phyloP scores from a whole-genome alignment of 2,329 filamentous ascomycete genomes.

The Rhytidhysteron rufulum region DNA sequence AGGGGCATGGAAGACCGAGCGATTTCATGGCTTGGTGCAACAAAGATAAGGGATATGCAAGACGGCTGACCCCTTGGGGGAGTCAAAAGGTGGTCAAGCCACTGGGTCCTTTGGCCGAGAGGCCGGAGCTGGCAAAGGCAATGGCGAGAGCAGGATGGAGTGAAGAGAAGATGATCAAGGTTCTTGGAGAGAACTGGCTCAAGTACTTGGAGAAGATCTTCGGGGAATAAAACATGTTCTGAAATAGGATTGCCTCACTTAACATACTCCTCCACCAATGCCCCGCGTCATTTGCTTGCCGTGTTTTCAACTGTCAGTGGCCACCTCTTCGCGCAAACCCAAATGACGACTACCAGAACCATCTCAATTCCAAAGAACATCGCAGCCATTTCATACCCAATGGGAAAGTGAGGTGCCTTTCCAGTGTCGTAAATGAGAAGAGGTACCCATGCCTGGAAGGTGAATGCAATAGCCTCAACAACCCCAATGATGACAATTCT shows the following conservation, averaged over 20 bases:
- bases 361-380: conserved; percentile 23
- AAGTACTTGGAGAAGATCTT: conserved; percentile 36
- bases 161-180: conserved; percentile 37
- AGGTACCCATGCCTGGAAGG: conserved; percentile 15
- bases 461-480: conserved; percentile 13
- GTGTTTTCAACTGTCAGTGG: conserved; percentile 1
- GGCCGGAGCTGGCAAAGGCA: conserved; percentile 31
- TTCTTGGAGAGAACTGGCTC: conserved; percentile 40
- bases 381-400: conserved; percentile 22
- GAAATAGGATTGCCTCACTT: no score
- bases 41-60: conserved; percentile 39
- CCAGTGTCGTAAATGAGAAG: conserved; percentile 12
- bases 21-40: conserved; percentile 42
- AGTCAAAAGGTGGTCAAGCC: conserved; percentile 41
- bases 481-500: conserved; percentile 12
- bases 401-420: conserved; percentile 14
- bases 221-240: conserved; percentile 8
- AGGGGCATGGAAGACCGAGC: conserved; percentile 37
- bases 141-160: conserved; percentile 39
- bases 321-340: conserved; percentile 1
- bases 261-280: no score
- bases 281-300: no score
- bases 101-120: conserved; percentile 33
- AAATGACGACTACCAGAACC: conserved; percentile 9
- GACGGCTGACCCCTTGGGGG: conserved; percentile 38